Conservation (phyloP, 2,329 filamentous ascomycete species). For the Furcasterigmium sp. region DNA sequence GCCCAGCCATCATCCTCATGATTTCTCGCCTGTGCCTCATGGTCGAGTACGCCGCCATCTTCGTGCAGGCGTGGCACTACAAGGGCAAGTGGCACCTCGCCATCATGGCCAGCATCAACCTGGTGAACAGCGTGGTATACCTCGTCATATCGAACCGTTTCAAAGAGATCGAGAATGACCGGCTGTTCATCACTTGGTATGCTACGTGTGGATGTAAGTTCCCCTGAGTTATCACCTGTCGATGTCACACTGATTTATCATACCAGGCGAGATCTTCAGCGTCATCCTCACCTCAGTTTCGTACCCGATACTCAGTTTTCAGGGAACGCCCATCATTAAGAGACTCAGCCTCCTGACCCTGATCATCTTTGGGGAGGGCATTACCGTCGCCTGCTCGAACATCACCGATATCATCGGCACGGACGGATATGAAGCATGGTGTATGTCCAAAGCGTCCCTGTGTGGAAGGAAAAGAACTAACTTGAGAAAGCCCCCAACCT, state of each 20-base stretch:
- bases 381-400: conserved; percentile 36
- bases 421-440: conserved; percentile 27
- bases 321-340: conserved; percentile 57
- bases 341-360: conserved; percentile 59
- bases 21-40: conserved; percentile 46
- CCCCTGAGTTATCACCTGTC: too few species aligned
- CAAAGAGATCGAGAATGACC: conserved; percentile 21
- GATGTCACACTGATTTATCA: too few species aligned
- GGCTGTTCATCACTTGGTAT: conserved; percentile 43
- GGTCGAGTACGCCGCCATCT: conserved; percentile 46
- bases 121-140: conserved; percentile 30
- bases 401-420: not conserved
- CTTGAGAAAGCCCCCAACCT: conserved; percentile 21
- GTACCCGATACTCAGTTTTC: conserved; percentile 54
- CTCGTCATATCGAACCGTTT: conserved; percentile 36
- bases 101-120: conserved; percentile 28
- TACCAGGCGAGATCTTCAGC: conserved; percentile 2
- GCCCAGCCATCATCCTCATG: conserved; percentile 38
- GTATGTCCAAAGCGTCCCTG: conserved; percentile 22
- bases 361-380: conserved; percentile 63
- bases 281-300: conserved; percentile 3
- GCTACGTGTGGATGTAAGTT: conserved; percentile 32
- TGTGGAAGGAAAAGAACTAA: too few species aligned
- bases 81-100: conserved; percentile 27
- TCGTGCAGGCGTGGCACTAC: conserved; percentile 36